Conservation (phyloP, 2,329 filamentous ascomycete genomes). For the Epichloe uncinata region DNA sequence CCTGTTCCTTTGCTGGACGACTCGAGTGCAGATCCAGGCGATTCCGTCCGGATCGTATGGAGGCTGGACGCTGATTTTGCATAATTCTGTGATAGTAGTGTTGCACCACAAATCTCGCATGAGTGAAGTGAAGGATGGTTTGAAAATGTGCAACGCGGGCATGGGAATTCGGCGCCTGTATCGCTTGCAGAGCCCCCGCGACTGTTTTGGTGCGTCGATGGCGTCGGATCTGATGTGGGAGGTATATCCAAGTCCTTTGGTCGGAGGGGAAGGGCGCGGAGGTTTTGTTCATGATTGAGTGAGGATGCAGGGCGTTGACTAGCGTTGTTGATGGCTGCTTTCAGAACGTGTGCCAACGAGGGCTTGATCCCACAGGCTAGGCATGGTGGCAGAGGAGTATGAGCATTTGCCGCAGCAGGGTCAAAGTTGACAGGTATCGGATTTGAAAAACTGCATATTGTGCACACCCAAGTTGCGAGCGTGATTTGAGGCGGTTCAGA, state of each 20-base stretch:
- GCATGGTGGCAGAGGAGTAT: constrained; percentile 75
- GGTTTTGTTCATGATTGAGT: not conserved
- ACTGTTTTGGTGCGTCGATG: not conserved
- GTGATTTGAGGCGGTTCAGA: constrained; percentile 31
- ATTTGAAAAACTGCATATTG: constrained; percentile 92
- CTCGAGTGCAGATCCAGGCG: constrained; percentile 59
- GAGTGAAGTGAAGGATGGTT: constrained; percentile 78
- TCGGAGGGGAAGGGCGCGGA: not conserved
- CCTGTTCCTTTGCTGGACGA: constrained; percentile 13
- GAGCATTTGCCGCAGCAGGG: constrained; percentile 61
- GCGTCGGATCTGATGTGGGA: not conserved
- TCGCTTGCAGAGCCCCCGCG: constrained; percentile 3
- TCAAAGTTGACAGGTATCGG: constrained; percentile 90
- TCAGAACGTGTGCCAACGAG: constrained; percentile 65
- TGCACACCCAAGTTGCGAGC: constrained; percentile 83
- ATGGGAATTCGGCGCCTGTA: constrained; percentile 39
- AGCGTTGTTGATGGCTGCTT: constrained; percentile 70
- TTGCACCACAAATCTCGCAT: constrained; percentile 84
- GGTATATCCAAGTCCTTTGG: not conserved
- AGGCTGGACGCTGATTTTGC: constrained; percentile 19
- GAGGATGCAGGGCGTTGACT: constrained; percentile 33
- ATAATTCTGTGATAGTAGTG: constrained; percentile 45
- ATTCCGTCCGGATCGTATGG: constrained; percentile 46
- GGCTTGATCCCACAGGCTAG: constrained; percentile 91
- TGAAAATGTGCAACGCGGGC: constrained; percentile 82